Base-by-base conservation (phyloP, 2,329 filamentous ascomycete species). In the Albophoma yamanashiensis region DNA sequence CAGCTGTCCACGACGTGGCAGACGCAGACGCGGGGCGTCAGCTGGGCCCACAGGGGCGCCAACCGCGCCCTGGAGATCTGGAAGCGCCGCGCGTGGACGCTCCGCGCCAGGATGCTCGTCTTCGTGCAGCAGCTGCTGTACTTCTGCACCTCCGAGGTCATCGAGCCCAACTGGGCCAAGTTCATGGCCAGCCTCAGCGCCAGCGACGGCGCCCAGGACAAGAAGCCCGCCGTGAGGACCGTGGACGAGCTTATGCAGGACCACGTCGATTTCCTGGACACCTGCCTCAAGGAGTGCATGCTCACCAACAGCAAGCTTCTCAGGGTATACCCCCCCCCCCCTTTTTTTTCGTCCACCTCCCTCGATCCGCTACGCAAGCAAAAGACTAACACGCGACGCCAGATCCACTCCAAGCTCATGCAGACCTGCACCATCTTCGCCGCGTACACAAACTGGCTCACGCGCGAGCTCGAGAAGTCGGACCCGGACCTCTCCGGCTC, bases 211-310 rank as follows among this genome's bases (percentile, higher is more conserved):
- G 62, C 62, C 6, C 59, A 66, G 5, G 62, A 64, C 11, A 67
- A 72, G 42, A 61, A 61, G n/a, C 60, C 70, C 15, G 71, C 75
- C 8, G 78, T 77, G 47, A 76, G 92, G 43, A 99, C 94, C 0
- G 94, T 99, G 1, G 94, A 99, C 69, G 92, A 97, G 76, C 77
- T 99, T 70, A 99, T 99, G 94, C 91, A 97, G 76, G 92, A 97
- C 70, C 94, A 99, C 75, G 92, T 99, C 62, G 94, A 97, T 75
- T 99, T 99, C 73, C 78, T 99, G 56, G 94, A 97, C 68, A 97
- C 94, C 4, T 99, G 94, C 72, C 79, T 99, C 68, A 99, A 97
- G 76, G 94, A 97, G 76, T 97, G 94, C 78, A 97, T 97, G 92
- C 81, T 99, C 64, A 99, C 94, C 25, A 97, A 99, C 73, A 91